phyloP scores from a whole-genome alignment of 805 yeast species.

The Starmerella sirachaensis region DNA sequence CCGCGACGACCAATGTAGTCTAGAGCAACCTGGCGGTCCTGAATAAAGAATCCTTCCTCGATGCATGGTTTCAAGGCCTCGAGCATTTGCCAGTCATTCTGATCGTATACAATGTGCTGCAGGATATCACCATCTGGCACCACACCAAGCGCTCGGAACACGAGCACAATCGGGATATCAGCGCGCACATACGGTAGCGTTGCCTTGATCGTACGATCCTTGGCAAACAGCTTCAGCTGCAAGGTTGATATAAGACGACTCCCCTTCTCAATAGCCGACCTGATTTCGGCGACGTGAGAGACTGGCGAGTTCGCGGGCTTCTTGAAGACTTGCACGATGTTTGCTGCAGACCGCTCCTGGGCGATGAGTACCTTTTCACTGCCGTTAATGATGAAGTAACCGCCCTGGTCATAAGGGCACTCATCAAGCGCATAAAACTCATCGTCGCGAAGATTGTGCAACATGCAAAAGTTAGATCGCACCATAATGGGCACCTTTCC shows the following conservation, averaged over 20 bases:
- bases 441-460: constrained; percentile 78
- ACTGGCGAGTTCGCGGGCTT: constrained; percentile 96
- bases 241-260: constrained; percentile 85
- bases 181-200: constrained; percentile 93
- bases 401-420: constrained; percentile 99
- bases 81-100: constrained; percentile 98
- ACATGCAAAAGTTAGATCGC: constrained; percentile 88
- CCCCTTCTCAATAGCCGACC: constrained; percentile 95
- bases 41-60: constrained; percentile 96
- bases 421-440: constrained; percentile 93
- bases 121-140: constrained; percentile 98
- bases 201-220: constrained; percentile 77
- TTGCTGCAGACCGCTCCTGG: constrained; percentile 97
- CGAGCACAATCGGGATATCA: constrained; percentile 93
- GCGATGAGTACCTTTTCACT: constrained; percentile 97
- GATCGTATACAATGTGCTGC: constrained; percentile 96
- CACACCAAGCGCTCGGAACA: constrained; percentile 94
- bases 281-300: constrained; percentile 89
- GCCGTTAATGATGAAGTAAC: constrained; percentile 95
- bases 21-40: constrained; percentile 94
- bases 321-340: constrained; percentile 95
- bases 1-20: constrained; percentile 98
- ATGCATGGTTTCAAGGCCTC: constrained; percentile 98
- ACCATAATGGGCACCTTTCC: constrained; percentile 98
- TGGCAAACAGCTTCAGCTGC: constrained; percentile 84